These are phyloP conservation scores for Penicillium cataractarum DNA, from an alignment of 495 filamentous ascomycete genomes.

Conservation along the genomic window DNA sequence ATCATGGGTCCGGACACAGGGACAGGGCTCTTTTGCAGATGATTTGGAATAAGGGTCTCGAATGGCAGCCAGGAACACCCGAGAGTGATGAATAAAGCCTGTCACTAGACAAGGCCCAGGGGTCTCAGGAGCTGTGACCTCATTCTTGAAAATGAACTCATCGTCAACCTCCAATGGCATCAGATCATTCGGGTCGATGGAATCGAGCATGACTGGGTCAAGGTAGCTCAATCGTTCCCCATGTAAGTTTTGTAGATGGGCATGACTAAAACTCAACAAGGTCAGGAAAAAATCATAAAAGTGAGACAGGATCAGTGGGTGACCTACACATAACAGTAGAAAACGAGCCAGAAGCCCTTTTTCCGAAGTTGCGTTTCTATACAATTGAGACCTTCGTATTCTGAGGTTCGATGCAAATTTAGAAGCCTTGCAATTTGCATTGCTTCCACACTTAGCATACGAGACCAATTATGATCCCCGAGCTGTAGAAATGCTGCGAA, in stretches of 20 bases:
- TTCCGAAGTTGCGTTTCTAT: slow-evolving; percentile 41
- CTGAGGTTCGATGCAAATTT: slow-evolving; percentile 23
- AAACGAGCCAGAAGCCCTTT: neutral
- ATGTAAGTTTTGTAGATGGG: slow-evolving; percentile 23
- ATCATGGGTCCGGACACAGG: slow-evolving; percentile 9
- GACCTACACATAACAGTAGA: neutral
- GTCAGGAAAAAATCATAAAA: neutral
- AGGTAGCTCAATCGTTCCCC: slow-evolving; percentile 26
- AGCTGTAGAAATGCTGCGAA: slow-evolving; percentile 19
- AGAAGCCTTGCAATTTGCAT: slow-evolving; percentile 30
- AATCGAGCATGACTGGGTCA: slow-evolving; percentile 19
- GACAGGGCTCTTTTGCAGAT: slow-evolving; percentile 17
- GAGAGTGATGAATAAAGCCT: slow-evolving; percentile 24
- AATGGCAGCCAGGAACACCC: slow-evolving; percentile 27
- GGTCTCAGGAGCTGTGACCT: slow-evolving; percentile 14
- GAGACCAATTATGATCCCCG: slow-evolving; percentile 28
- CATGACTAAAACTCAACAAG: slow-evolving; percentile 9
- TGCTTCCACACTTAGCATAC: slow-evolving; percentile 29
- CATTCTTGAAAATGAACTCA: slow-evolving; percentile 29
- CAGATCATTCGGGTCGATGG: slow-evolving; percentile 27
- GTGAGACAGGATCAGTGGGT: neutral
- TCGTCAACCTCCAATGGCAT: slow-evolving; percentile 30
- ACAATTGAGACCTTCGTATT: slow-evolving; percentile 23
- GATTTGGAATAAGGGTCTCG: neutral
- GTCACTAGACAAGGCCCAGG: slow-evolving; percentile 14